A percentile compares a stretch with the other conserved stretches of the same genome.
These are phyloP conservation scores for Pyrenophora graminea DNA, from an alignment of 2,329 filamentous ascomycete species.

Conservation along the genomic window DNA sequence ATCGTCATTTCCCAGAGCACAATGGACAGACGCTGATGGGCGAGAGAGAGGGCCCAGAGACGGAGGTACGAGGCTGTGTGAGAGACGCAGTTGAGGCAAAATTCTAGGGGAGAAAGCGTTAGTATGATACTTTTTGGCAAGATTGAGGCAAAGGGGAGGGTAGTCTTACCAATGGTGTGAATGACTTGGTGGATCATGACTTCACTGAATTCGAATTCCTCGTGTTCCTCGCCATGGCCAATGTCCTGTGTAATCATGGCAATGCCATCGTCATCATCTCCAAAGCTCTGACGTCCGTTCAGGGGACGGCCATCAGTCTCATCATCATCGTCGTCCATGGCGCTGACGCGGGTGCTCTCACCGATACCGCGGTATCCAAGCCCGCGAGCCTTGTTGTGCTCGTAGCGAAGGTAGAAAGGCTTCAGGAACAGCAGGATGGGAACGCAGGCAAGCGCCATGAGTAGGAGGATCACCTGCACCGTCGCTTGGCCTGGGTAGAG, in stretches of 20 bases:
- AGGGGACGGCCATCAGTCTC: conserved; percentile 58
- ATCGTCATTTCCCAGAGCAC: conserved; percentile 98
- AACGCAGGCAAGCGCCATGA: conserved; percentile 84
- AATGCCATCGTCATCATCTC: conserved; percentile 78
- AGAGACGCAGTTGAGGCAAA: conserved; percentile 98
- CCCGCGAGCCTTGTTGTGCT: conserved; percentile 86
- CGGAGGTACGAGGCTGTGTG: conserved; percentile 98
- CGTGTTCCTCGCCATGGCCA: conserved; percentile 73
- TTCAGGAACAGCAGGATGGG: conserved; percentile 92
- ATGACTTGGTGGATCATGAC: conserved; percentile 99
- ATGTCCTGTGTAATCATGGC: conserved; percentile 90
- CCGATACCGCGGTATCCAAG: conserved; percentile 92
- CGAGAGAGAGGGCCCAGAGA: conserved; percentile 95
- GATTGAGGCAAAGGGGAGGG: background rate
- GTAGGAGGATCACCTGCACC: conserved; percentile 77
- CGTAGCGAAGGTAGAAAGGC: conserved; percentile 90
- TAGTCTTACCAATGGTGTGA: conserved; percentile 86
- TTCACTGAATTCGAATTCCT: conserved; percentile 96
- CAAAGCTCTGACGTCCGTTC: conserved; percentile 69
- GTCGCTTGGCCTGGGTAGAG: conserved; percentile 77
- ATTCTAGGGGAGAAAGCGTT: conserved; percentile 63
- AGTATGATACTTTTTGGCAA: conserved; percentile 13
- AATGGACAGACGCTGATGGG: conserved; percentile 94
- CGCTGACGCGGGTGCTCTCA: conserved; percentile 84
- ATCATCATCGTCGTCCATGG: conserved; percentile 86